Base-by-base conservation (phyloP, 768 basidiomycete genomes). In the Fibroporia radiculosa region DNA sequence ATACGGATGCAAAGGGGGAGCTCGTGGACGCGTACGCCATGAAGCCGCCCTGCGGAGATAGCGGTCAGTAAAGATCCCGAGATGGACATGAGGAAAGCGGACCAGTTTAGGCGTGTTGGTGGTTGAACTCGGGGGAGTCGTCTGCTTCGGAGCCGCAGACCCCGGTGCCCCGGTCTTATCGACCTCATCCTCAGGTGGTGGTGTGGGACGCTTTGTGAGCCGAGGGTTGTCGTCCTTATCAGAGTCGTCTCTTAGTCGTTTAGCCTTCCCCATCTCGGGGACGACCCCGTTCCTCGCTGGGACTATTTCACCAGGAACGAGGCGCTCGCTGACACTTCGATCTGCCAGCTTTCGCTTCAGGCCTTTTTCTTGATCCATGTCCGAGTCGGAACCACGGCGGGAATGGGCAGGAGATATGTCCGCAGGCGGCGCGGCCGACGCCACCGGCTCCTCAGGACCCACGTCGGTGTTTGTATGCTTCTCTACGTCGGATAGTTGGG, bases 11-110 rank as follows among this genome's bases (percentile, higher is more conserved):
- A 55, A 89, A 89, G 4, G 86, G 85, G 2, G 86, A 88, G 44
- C 69, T 73, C 10, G 76, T 66, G 2, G 84, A 81, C 11, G 86
- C 85, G 54, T 87, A 90, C 2, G 84, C 82, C 74, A 82, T 80
- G 61, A 90, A 90, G 20, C 86, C 86, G 42, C 75, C 66, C 83
- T 84, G 40, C 27, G 43, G 19, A 6, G 13, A 35, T 36, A 12
- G 16, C 16, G 16, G 20, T 40, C 7, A 44, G 38, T 26, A 12
- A 35, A 33, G 12, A 40, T 25, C 48, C 42, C 45, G 23, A 22
- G 24, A 6, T 51, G 40, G 40, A 39, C 49, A 38, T 47, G 50
- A 43, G 47, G 46, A 28, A 47, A n/a, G 37, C 23, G 19, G 8
- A 35, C 34, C 7, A 35, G 16, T 10, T 35, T 35, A 6, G 34